Evolutionary conservation across 2,329 filamentous ascomycete genomes (phyloP).

Genomic region (Zymoseptoria pseudotritici): DNA sequence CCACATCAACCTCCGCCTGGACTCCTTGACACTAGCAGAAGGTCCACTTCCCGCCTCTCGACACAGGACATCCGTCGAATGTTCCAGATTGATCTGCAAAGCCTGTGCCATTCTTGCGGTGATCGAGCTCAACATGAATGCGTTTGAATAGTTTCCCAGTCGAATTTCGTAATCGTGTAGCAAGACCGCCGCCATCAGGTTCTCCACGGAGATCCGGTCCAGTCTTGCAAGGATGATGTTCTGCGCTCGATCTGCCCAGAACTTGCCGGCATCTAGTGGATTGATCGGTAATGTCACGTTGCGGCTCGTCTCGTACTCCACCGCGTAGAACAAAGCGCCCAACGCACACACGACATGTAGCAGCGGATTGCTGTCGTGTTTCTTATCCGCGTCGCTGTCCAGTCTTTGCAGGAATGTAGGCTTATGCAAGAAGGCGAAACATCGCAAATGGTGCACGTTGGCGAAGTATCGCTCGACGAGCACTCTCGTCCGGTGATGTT

Average conservation of each 20-base stretch:
- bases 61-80: conserved; percentile 19
- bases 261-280: conserved; percentile 17
- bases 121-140: conserved; percentile 21
- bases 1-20: conserved; percentile 21
- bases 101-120: conserved; percentile 21
- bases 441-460: conserved; percentile 19
- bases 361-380: conserved; percentile 16
- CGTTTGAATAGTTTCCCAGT: conserved; percentile 19
- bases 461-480: conserved; percentile 20
- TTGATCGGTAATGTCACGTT: conserved; percentile 11
- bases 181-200: conserved; percentile 19
- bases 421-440: conserved; percentile 21
- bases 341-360: conserved; percentile 19
- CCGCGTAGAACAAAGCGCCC: conserved; percentile 18
- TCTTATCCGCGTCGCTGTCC: conserved; percentile 16
- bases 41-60: conserved; percentile 15
- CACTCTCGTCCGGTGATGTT: conserved; percentile 13
- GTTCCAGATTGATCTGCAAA: conserved; percentile 20
- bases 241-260: conserved; percentile 18
- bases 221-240: conserved; percentile 17
- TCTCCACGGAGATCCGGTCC: conserved; percentile 19
- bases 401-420: conserved; percentile 18
- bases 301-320: conserved; percentile 11
- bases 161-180: conserved; percentile 21
- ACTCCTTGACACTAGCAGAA: conserved; percentile 20